These are phyloP conservation scores for Leccinellum luteum DNA, from an alignment of 768 basidiomycete species.

Conservation along the genomic window DNA sequence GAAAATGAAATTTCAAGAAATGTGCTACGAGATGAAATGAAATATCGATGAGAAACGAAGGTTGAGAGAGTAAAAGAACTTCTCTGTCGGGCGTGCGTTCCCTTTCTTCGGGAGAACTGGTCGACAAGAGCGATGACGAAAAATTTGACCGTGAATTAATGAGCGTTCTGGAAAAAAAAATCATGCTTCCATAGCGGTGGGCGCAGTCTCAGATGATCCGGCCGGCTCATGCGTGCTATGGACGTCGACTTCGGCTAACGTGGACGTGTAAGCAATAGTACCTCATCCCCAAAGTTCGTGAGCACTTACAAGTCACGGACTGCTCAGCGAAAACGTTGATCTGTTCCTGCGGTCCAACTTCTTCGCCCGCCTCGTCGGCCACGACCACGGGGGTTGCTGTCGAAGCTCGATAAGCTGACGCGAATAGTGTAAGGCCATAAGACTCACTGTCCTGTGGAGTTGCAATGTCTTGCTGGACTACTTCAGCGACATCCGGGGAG, in stretches of 20 bases:
- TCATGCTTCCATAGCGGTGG: slow-evolving; percentile 1
- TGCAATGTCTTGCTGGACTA: background rate
- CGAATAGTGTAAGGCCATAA: background rate
- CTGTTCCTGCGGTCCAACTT: background rate
- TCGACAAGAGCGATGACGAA: background rate
- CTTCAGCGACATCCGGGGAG: background rate
- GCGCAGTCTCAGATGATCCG: background rate
- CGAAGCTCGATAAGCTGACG: background rate
- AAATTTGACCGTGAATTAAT: background rate
- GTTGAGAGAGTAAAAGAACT: background rate
- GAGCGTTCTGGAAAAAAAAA: background rate
- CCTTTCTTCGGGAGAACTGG: background rate
- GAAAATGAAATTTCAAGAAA: slow-evolving; percentile 1
- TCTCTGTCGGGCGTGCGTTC: background rate
- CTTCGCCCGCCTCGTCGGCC: background rate
- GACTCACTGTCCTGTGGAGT: background rate
- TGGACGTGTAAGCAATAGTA: background rate
- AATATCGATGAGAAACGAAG: background rate
- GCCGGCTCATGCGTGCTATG: background rate
- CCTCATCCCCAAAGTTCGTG: background rate
- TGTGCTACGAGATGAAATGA: background rate
- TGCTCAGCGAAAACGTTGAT: background rate
- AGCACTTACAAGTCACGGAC: slow-evolving; percentile 10
- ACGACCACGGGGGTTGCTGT: background rate
- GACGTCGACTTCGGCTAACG: background rate